Percentiles rank a stretch among this genome's conserved stretches.
phyloP scores from a whole-genome alignment of 768 basidiomycete species.

The Hygrocybe coccinea region DNA sequence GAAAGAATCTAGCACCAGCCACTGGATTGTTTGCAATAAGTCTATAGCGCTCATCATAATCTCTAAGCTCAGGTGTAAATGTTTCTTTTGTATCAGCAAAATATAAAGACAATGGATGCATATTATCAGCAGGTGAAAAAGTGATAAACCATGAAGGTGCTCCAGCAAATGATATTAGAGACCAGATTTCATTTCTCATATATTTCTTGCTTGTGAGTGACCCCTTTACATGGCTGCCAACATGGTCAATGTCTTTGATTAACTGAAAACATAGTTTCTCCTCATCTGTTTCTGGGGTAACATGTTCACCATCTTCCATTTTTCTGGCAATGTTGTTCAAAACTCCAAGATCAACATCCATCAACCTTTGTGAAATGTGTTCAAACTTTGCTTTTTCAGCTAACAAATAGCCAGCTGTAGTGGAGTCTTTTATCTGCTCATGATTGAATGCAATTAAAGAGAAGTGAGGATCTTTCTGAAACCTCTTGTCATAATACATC shows the following conservation, averaged over 20 bases:
- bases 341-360: slow-evolving; percentile 17
- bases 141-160: no score
- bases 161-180: no score
- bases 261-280: slow-evolving; percentile 34
- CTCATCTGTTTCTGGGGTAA: slow-evolving; percentile 15
- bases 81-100: no score
- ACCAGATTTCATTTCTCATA: not conserved
- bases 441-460: slow-evolving; percentile 28
- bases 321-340: slow-evolving; percentile 7
- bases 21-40: slow-evolving; percentile 23
- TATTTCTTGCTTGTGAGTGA: not conserved
- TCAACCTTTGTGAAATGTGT: slow-evolving; percentile 19
- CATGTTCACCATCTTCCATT: no score
- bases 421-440: slow-evolving; percentile 23
- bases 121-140: no score
- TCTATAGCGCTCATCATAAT: slow-evolving; percentile 6
- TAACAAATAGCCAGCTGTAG: slow-evolving; percentile 24
- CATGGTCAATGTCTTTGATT: slow-evolving; percentile 30
- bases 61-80: slow-evolving; percentile 2
- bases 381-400: slow-evolving; percentile 24
- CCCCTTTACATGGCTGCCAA: slow-evolving; percentile 30
- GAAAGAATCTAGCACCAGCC: slow-evolving; percentile 26
- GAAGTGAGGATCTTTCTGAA: slow-evolving; percentile 22
- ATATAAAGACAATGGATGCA: no score
- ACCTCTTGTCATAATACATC: slow-evolving; percentile 28